Conservation (phyloP, 306 rosid species). For the Pyrus pyrifolia region DNA sequence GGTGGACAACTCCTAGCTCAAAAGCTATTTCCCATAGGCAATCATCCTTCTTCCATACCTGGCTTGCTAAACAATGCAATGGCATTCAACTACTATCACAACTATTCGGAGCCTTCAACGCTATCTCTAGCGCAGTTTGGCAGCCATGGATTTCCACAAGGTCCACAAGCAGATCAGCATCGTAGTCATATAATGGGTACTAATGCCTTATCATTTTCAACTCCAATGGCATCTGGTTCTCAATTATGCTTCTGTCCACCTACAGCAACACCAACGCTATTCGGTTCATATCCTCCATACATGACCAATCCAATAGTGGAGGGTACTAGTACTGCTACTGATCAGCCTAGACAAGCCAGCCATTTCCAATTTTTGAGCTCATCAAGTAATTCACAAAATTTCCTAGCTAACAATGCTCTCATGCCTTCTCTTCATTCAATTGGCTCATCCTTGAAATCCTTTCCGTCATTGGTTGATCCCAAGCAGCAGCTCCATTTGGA, state of each 20-base stretch:
- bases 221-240: conserved; percentile 27
- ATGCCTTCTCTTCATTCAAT: conserved; percentile 34
- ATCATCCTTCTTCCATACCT: conserved; percentile 27
- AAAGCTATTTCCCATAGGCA: conserved; percentile 42
- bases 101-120: conserved; percentile 35
- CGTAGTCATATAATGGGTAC: conserved; percentile 1
- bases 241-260: conserved; percentile 42
- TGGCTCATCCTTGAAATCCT: conserved; percentile 29
- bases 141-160: conserved; percentile 47
- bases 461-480: conserved; percentile 27
- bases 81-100: conserved; percentile 21
- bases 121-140: conserved; percentile 60
- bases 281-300: conserved; percentile 41
- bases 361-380: conserved; percentile 44
- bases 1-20: conserved; percentile 34
- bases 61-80: conserved; percentile 35
- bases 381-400: conserved; percentile 25
- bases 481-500: conserved; percentile 40
- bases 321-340: conserved; percentile 11
- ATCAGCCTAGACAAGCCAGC: background rate
- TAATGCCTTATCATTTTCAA: conserved; percentile 20
- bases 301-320: conserved; percentile 30
- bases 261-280: conserved; percentile 29
- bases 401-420: conserved; percentile 31
- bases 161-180: conserved; percentile 18